These are phyloP conservation scores for Dryadomyces sulphureus DNA, from an alignment of 2,329 filamentous ascomycete species.

Conservation along the genomic window DNA sequence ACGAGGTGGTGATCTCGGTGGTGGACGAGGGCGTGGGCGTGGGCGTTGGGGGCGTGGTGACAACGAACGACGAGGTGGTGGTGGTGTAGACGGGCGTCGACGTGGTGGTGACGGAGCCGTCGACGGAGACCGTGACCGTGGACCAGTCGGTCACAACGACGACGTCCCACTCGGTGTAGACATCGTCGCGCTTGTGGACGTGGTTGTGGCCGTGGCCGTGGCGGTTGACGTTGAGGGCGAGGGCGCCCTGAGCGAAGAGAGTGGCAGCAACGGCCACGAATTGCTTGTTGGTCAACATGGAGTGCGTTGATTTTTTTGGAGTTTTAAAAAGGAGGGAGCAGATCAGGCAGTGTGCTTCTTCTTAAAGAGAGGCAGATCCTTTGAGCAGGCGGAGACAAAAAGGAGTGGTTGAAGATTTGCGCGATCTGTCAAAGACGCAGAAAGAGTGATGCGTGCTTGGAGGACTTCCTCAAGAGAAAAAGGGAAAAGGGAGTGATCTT, in stretches of 20 bases:
- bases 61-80: constrained; percentile 4
- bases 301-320: no score
- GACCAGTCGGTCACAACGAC: constrained; percentile 23
- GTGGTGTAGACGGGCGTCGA: constrained; percentile 3
- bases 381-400: neutral
- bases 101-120: constrained; percentile 8
- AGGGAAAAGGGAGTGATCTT: constrained; percentile 1
- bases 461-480: constrained; percentile 12
- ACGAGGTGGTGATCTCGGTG: constrained; percentile 3
- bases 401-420: constrained; percentile 10
- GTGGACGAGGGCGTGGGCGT: constrained; percentile 4
- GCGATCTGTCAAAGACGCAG: constrained; percentile 39
- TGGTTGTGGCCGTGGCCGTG: constrained; percentile 24
- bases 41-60: constrained; percentile 2
- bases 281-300: constrained; percentile 10
- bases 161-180: constrained; percentile 17
- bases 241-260: constrained; percentile 26
- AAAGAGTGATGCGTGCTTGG: constrained; percentile 22
- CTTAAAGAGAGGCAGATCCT: no score
- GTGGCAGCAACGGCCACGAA: constrained; percentile 26
- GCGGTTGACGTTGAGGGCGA: constrained; percentile 27
- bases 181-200: constrained; percentile 18
- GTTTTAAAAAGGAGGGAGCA: neutral
- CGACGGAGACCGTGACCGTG: constrained; percentile 26
- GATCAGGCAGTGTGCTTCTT: neutral